Base-by-base conservation (phyloP, 2,329 filamentous ascomycete species). In the Diaporthe capsici region DNA sequence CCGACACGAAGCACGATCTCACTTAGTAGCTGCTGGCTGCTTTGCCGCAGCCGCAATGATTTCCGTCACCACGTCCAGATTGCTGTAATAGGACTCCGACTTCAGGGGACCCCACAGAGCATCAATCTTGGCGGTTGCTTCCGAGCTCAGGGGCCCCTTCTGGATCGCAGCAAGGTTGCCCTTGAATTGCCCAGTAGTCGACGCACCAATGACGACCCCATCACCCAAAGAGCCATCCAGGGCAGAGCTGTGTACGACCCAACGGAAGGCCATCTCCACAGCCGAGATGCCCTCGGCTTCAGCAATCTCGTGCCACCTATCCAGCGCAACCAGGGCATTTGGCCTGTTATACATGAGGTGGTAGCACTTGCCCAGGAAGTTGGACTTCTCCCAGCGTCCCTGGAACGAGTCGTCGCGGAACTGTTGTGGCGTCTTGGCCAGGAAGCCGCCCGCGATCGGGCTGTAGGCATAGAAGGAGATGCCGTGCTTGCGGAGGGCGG, bases 231-330 rank as follows among this genome's bases (percentile, higher is more conserved):
- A 80, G 22, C 75, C 77, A 42, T 80, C 81, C n/a, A 87, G 78
- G 39, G 83, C 83, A 7, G 88, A 90, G 81, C 93, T 90, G 79
- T 92, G 89, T n/a, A 85, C 85, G 31, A 88, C 80, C 91, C 91
- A 93, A 65, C 91, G 85, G 76, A 92, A 86, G n/a, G 91, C 91
- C 8, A 89, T 87, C 79, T 93, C 92, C 10, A 91, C 84, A 72
- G 90, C 79, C 0, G 89, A 88, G 72, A 91, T 79, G 10, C 87
- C 87, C 78, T 91, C 86, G 79, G 92, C 90, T 76, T 88, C 80
- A 86, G 80, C 60, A 6, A 80, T 77, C 20, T 71, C 57, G n/a
- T 65, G 68, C 76, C 80, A 81, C 57, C 90, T 79, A 3, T 84
- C 82, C 20, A 93, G 84, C 5, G 91, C 90, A 34, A 90, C 86